Conservation (phyloP, 202 grass and related monocot genomes). For the Dendrocalamus latiflorus region DNA sequence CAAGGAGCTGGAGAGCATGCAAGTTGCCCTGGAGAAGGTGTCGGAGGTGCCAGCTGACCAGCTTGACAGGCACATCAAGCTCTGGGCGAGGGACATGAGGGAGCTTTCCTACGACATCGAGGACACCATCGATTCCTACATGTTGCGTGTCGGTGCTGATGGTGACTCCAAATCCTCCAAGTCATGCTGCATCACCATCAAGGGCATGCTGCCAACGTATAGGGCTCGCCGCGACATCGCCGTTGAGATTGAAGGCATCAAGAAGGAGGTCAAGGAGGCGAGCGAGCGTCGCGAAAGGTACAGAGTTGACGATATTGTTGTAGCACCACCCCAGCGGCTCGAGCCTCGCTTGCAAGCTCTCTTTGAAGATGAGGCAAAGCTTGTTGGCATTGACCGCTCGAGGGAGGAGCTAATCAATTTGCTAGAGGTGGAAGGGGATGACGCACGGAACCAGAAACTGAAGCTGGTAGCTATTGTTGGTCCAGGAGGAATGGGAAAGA, state of each 20-base stretch:
- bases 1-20: too few species aligned
- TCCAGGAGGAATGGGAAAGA: constrained; percentile 3
- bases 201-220: background rate
- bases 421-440: background rate
- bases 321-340: too few species aligned
- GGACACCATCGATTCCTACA: background rate
- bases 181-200: background rate
- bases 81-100: background rate
- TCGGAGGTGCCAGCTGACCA: too few species aligned
- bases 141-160: background rate
- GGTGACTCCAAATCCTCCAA: background rate
- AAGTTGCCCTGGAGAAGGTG: too few species aligned
- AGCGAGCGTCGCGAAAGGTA: background rate
- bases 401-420: background rate
- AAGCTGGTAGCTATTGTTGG: background rate
- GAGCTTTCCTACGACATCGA: too few species aligned
- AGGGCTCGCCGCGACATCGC: background rate
- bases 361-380: background rate
- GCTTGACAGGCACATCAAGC: background rate
- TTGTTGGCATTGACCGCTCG: background rate
- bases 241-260: background rate
- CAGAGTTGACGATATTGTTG: background rate
- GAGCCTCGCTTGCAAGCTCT: background rate
- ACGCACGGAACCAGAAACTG: background rate
- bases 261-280: background rate